Percentiles rank a stretch among this genome's conserved stretches.
phyloP scores from a whole-genome alignment of 2,329 filamentous ascomycete species.

The Trichoderma lentiforme region DNA sequence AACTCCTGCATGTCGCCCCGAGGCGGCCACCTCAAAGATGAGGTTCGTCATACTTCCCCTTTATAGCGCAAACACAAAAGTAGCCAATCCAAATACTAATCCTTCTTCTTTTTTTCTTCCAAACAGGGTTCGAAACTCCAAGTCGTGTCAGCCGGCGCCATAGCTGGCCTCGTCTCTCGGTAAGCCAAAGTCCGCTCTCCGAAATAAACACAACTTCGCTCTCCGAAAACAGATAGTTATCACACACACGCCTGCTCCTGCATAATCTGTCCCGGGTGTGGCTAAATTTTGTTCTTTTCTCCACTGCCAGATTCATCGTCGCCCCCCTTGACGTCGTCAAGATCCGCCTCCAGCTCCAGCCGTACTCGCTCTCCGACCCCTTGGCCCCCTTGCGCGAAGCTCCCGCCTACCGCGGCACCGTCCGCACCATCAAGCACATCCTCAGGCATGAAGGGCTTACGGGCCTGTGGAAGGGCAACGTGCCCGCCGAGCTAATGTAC shows the following conservation, averaged over 20 bases:
- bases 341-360: conserved; percentile 92
- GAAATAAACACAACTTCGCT: background rate
- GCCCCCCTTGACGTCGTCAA: conserved; percentile 97
- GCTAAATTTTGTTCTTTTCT: background rate
- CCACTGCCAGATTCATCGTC: conserved; percentile 70
- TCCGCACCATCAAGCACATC: conserved; percentile 74
- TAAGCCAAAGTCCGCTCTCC: conserved; percentile 38
- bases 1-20: conserved; percentile 36
- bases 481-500: conserved; percentile 93
- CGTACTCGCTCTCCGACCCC: conserved; percentile 77
- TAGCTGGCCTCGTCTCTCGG: conserved; percentile 85
- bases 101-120: no score
- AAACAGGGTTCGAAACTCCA: conserved; percentile 53
- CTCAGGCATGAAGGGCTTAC: conserved; percentile 76
- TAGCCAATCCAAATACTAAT: background rate
- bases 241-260: background rate
- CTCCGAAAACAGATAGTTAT: background rate
- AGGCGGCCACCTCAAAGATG: conserved; percentile 54
- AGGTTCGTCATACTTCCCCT: conserved; percentile 38
- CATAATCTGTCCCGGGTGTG: background rate
- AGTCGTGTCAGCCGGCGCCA: conserved; percentile 54
- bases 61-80: background rate
- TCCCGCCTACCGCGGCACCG: conserved; percentile 67
- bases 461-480: conserved; percentile 94
- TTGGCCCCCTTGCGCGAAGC: conserved; percentile 53